Evolutionary conservation across 2,329 filamentous ascomycete species (phyloP).

Genomic region (Aspergillus piperis): DNA sequence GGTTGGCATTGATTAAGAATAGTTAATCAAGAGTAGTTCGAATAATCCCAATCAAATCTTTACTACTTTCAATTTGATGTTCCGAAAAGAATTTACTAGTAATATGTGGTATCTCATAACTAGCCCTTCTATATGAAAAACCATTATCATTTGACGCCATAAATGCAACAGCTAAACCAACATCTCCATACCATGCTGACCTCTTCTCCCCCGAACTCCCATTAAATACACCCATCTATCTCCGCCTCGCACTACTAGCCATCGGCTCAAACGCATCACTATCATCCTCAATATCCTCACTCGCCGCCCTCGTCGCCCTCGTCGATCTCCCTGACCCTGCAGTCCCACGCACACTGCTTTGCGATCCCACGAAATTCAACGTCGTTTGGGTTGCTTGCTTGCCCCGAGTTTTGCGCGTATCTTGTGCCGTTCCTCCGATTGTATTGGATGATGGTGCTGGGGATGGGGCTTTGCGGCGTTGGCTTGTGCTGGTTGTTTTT

Average conservation of each 20-base stretch:
- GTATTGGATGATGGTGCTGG: conserved; percentile 38
- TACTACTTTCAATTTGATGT: no score
- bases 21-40: no score
- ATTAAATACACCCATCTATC: not conserved
- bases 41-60: no score
- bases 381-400: conserved; percentile 41
- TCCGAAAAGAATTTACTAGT: no score
- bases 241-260: conserved; percentile 27
- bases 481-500: conserved; percentile 24
- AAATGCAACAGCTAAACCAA: no score
- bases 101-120: no score
- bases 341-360: conserved; percentile 32
- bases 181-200: no score
- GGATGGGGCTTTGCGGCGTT: conserved; percentile 32
- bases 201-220: no score
- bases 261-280: conserved; percentile 51
- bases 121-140: no score
- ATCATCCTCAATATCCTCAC: conserved; percentile 46
- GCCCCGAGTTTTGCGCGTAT: conserved; percentile 27
- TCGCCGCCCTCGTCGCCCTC: conserved; percentile 38
- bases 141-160: not conserved
- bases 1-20: no score
- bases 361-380: conserved; percentile 45
- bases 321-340: conserved; percentile 32
- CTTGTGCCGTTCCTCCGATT: conserved; percentile 22